Conservation (phyloP, 345 rosid species). For the Salix exigua region DNA sequence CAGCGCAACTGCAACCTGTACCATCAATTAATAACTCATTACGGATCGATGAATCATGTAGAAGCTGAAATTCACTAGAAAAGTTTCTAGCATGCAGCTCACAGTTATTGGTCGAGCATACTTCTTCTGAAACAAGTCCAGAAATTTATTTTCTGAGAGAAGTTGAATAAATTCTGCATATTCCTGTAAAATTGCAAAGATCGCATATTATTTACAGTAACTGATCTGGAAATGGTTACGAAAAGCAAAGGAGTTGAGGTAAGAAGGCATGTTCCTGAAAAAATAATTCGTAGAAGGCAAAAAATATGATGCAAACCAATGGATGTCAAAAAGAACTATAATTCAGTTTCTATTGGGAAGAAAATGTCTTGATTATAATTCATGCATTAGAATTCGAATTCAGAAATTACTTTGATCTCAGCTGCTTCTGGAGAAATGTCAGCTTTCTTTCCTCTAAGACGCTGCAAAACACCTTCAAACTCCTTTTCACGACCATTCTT, state of each 20-base stretch:
- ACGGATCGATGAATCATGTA: too few species aligned
- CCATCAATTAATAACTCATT: too few species aligned
- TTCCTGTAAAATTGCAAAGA: neutral
- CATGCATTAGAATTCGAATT: too few species aligned
- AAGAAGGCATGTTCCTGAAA: too few species aligned
- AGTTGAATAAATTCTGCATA: neutral
- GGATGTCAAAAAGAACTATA: too few species aligned
- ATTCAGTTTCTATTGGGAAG: too few species aligned
- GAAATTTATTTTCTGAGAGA: neutral
- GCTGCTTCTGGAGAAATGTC: constrained; percentile 37
- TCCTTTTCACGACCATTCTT: constrained; percentile 41
- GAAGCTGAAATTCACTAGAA: neutral
- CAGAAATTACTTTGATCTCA: constrained; percentile 35
- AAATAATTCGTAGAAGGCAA: neutral
- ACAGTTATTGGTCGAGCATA: neutral
- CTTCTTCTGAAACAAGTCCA: neutral
- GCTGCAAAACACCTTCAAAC: constrained; percentile 34
- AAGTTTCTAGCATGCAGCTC: neutral
- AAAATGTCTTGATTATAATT: too few species aligned
- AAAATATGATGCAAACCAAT: neutral
- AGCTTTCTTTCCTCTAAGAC: constrained; percentile 42
- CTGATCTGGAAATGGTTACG: too few species aligned
- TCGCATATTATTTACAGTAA: too few species aligned
- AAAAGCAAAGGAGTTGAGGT: too few species aligned
- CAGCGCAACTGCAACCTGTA: constrained; percentile 49